Conservation (phyloP, 2,329 filamentous ascomycete species). For the Knufia petricola region DNA sequence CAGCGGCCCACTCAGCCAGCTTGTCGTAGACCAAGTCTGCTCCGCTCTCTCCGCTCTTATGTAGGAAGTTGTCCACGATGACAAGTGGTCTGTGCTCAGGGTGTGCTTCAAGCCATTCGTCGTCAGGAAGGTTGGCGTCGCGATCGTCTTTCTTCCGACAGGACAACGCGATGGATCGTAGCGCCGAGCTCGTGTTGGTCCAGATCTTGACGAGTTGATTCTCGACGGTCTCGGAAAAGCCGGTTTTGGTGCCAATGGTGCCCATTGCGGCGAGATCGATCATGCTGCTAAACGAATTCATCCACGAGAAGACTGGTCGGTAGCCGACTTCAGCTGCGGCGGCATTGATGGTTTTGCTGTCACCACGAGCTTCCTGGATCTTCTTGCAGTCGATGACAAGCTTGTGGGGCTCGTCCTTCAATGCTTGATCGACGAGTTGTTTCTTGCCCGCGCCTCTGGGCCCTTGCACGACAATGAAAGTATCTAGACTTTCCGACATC, state of each 20-base stretch:
- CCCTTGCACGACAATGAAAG: constrained; percentile 88
- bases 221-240: constrained; percentile 87
- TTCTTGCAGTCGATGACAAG: constrained; percentile 87
- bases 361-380: constrained; percentile 81
- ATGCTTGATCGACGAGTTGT: constrained; percentile 76
- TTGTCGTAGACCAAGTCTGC: constrained; percentile 61
- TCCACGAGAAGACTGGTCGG: constrained; percentile 87
- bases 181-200: constrained; percentile 68
- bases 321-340: constrained; percentile 81
- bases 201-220: constrained; percentile 82
- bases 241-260: constrained; percentile 86
- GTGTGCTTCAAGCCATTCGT: constrained; percentile 83
- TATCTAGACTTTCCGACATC: constrained; percentile 80
- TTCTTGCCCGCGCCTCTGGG: constrained; percentile 85
- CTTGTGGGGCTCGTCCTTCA: constrained; percentile 62
- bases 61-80: constrained; percentile 83
- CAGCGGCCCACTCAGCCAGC: constrained; percentile 80
- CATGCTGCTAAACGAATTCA: constrained; percentile 87
- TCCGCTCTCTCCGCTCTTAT: constrained; percentile 59
- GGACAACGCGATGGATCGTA: constrained; percentile 67
- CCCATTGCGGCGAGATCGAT: constrained; percentile 87
- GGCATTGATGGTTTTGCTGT: constrained; percentile 72
- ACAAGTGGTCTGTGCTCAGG: constrained; percentile 75
- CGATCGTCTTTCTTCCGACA: constrained; percentile 61
- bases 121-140: constrained; percentile 62